Percentiles rank a stretch among this genome's conserved stretches.
Conservation (phyloP, 257 asterid species). For the Solanum chiquidenum region DNA sequence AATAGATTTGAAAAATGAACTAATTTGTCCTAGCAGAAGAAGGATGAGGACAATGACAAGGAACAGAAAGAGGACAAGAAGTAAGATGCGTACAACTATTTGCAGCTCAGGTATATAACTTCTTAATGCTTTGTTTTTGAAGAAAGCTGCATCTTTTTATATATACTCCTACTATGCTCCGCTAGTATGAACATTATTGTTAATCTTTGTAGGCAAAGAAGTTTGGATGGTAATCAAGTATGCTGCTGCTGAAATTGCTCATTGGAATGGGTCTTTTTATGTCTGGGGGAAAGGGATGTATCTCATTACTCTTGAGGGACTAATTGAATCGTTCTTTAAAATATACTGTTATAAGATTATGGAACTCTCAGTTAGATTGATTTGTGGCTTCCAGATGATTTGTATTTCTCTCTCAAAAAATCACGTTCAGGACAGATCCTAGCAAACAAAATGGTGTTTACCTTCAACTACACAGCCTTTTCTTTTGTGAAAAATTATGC, state of each 20-base stretch:
- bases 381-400: not conserved
- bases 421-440: not conserved
- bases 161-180: not conserved
- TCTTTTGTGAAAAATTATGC: not conserved
- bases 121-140: not conserved
- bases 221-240: not conserved
- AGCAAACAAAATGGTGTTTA: not conserved
- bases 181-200: not conserved
- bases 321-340: not conserved
- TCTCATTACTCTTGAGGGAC: not conserved
- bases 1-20: not conserved
- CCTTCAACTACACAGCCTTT: not conserved
- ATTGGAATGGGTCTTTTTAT: not conserved
- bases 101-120: not conserved
- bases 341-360: not conserved
- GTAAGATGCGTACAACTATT: constrained; percentile 11
- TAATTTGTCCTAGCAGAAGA: constrained; percentile 26
- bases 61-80: constrained; percentile 53
- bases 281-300: not conserved
- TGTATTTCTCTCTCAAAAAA: not conserved
- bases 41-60: constrained; percentile 56
- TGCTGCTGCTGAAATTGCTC: not conserved
- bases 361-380: not conserved
- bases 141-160: not conserved
- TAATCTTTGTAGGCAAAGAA: not conserved